Conservation (phyloP, 495 filamentous ascomycete genomes). For the Penicillium subrubescens region DNA sequence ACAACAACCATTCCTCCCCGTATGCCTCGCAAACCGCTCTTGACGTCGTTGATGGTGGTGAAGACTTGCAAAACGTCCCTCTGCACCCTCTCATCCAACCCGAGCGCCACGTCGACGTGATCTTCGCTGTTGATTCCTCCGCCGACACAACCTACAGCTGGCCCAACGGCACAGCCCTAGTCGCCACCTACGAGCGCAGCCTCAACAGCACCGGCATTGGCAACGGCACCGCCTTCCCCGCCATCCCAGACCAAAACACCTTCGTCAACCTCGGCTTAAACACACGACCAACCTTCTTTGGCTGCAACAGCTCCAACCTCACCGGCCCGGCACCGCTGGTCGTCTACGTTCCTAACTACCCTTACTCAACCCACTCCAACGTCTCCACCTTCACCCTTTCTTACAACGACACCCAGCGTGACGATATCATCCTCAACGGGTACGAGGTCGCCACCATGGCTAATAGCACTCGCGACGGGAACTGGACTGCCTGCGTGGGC, state of each 20-base stretch:
- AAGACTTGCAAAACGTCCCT: constrained; percentile 86
- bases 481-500: constrained; percentile 81
- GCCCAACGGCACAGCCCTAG: constrained; percentile 85
- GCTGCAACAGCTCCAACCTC: constrained; percentile 72
- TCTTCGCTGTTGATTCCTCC: constrained; percentile 87
- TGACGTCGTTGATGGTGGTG: constrained; percentile 83
- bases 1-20: constrained; percentile 63
- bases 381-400: constrained; percentile 67
- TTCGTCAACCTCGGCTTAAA: constrained; percentile 89
- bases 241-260: constrained; percentile 79
- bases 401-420: constrained; percentile 64
- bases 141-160: constrained; percentile 76
- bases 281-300: constrained; percentile 87
- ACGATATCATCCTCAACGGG: constrained; percentile 81
- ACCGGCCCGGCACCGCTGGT: constrained; percentile 63
- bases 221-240: constrained; percentile 84
- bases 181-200: constrained; percentile 81
- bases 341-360: constrained; percentile 88
- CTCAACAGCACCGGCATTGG: constrained; percentile 55
- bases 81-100: constrained; percentile 86
- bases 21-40: constrained; percentile 57
- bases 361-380: constrained; percentile 75
- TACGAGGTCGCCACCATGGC: constrained; percentile 79
- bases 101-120: constrained; percentile 76
- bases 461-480: constrained; percentile 69